A percentile compares a stretch with the other conserved stretches of the same genome.
phyloP scores from a whole-genome alignment of 495 filamentous ascomycete species.

The Podospora didyma region DNA sequence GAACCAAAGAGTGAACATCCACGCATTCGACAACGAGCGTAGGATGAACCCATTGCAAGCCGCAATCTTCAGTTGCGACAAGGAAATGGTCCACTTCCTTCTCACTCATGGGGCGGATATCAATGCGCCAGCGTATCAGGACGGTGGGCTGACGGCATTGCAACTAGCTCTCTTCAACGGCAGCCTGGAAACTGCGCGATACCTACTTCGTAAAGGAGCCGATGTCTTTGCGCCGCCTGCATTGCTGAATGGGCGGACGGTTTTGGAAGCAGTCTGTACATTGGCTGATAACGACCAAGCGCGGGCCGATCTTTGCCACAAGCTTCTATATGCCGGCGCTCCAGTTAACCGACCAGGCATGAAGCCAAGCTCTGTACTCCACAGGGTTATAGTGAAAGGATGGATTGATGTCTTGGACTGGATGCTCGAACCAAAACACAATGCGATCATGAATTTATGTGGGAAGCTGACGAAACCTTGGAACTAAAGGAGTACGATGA shows the following conservation, averaged over 20 bases:
- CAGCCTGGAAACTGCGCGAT: neutral
- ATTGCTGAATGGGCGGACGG: neutral
- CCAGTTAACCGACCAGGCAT: slow-evolving; percentile 1
- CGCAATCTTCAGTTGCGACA: neutral
- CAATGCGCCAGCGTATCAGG: neutral
- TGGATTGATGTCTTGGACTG: neutral
- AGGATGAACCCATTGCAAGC: neutral
- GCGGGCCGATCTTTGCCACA: neutral
- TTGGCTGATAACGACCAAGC: neutral
- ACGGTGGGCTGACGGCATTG: slow-evolving; percentile 3
- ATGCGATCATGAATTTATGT: neutral
- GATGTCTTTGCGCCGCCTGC: neutral
- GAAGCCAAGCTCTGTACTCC: slow-evolving; percentile 7
- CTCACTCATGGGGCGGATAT: neutral
- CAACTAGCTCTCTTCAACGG: neutral
- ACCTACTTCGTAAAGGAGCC: neutral
- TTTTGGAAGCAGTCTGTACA: neutral
- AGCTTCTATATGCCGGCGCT: slow-evolving; percentile 3
- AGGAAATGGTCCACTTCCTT: neutral
- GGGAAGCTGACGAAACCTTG: neutral
- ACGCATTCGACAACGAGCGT: neutral
- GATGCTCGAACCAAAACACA: slow-evolving; percentile 2
- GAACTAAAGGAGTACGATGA: no score
- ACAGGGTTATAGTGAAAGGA: neutral
- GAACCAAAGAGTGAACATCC: neutral